Conservation (phyloP, 805 yeast species). For the Saturnispora gosingensis region DNA sequence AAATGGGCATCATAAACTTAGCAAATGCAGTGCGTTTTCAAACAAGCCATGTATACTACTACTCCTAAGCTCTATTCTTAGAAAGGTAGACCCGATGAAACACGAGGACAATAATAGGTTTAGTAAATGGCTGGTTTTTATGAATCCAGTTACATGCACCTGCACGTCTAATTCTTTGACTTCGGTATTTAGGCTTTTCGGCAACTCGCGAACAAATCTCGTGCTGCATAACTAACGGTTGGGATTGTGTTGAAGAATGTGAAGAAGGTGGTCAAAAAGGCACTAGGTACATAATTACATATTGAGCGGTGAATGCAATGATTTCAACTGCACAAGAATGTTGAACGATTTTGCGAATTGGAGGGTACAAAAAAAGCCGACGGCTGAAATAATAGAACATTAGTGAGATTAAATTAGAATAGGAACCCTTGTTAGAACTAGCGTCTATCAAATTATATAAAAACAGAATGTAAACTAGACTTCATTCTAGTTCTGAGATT, state of each 20-base stretch:
- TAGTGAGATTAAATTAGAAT: too few species aligned
- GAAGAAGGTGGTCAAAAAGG: not conserved
- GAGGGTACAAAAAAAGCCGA: not conserved
- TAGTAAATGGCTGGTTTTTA: not conserved
- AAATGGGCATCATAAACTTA: not conserved
- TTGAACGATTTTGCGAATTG: not conserved
- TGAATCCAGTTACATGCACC: not conserved
- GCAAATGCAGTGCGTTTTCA: not conserved
- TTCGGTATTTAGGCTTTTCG: not conserved
- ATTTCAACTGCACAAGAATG: not conserved
- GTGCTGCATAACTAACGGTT: not conserved
- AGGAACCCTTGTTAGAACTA: not conserved
- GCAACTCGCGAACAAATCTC: not conserved
- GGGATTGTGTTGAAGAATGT: not conserved
- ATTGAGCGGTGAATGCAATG: too few species aligned
- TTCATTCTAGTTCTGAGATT: conserved; percentile 54
- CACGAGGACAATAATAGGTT: not conserved
- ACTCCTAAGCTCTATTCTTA: not conserved
- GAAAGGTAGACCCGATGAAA: not conserved
- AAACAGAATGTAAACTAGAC: not conserved
- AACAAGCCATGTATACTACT: not conserved
- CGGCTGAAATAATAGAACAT: not conserved
- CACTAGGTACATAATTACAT: not conserved
- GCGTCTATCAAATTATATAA: not conserved
- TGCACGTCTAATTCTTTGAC: not conserved